Evolutionary conservation across 768 basidiomycete genomes (phyloP).

Genomic region (Suillus alpinus): DNA sequence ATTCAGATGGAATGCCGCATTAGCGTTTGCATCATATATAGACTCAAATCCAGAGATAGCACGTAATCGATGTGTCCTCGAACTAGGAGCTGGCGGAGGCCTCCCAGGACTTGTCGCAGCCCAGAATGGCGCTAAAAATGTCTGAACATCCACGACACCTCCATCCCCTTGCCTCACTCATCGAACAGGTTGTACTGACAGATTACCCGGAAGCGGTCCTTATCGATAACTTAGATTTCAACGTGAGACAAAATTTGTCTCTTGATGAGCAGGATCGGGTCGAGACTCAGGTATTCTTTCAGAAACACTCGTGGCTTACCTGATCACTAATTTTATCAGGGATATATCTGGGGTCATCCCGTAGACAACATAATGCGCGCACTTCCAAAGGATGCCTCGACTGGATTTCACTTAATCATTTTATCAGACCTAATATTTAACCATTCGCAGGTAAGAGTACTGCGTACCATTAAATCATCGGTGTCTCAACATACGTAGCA

Average conservation of each 20-base stretch:
- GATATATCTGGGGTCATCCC: slow-evolving; percentile 80
- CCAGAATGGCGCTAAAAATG: slow-evolving; percentile 67
- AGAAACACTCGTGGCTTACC: slow-evolving; percentile 15
- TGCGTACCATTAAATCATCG: not conserved
- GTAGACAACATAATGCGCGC: slow-evolving; percentile 33
- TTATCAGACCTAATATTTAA: slow-evolving; percentile 94
- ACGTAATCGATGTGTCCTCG: slow-evolving; percentile 55
- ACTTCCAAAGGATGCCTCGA: slow-evolving; percentile 18
- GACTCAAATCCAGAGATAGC: slow-evolving; percentile 53
- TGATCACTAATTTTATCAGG: slow-evolving; percentile 35
- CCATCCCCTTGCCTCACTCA: not conserved
- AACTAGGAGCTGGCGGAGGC: slow-evolving; percentile 92
- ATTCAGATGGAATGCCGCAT: slow-evolving; percentile 76
- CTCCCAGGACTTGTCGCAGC: slow-evolving; percentile 78
- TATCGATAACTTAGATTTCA: slow-evolving; percentile 70
- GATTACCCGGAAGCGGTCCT: slow-evolving; percentile 87
- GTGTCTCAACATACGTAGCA: slow-evolving; percentile 48
- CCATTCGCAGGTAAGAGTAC: slow-evolving; percentile 72
- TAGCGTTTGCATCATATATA: slow-evolving; percentile 67
- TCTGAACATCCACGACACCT: slow-evolving; percentile 21
- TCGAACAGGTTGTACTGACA: slow-evolving; percentile 74
- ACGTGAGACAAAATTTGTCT: slow-evolving; percentile 58
- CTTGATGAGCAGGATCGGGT: slow-evolving; percentile 16
- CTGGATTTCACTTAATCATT: slow-evolving; percentile 74
- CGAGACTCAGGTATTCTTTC: slow-evolving; percentile 34